Conservation (phyloP, 805 yeast genomes). For the Suhomyces tanzawaensis region DNA sequence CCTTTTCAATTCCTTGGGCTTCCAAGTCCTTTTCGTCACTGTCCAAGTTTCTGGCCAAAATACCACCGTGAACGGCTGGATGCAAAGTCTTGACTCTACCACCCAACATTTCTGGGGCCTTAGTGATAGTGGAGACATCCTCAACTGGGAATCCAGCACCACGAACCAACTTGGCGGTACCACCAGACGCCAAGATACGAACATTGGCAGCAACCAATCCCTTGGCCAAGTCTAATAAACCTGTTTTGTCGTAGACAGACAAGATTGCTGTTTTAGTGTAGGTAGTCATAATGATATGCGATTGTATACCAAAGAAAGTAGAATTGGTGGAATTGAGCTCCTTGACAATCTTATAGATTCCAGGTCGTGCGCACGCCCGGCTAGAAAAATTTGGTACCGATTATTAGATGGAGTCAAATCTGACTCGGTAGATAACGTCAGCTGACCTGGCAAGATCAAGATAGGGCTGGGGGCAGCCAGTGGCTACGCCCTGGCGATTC, state of each 20-base stretch:
- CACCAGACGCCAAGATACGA: constrained; percentile 94
- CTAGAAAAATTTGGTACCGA: constrained; percentile 1
- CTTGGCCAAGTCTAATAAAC: constrained; percentile 91
- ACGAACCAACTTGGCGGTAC: constrained; percentile 90
- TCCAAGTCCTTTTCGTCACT: constrained; percentile 85
- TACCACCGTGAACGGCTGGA: constrained; percentile 98
- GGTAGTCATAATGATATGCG: constrained; percentile 20
- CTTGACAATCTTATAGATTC: background rate
- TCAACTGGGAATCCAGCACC: constrained; percentile 98
- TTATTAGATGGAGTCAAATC: constrained; percentile 3
- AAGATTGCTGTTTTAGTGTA: constrained; percentile 85
- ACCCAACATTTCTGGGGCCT: constrained; percentile 98
- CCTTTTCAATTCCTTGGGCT: constrained; percentile 90
- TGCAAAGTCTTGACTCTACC: constrained; percentile 98
- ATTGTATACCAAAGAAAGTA: background rate
- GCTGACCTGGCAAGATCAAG: no score
- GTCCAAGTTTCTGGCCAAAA: constrained; percentile 89
- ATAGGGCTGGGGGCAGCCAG: no score
- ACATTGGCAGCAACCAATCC: constrained; percentile 88
- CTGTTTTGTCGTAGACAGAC: constrained; percentile 97
- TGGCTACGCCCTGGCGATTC: no score
- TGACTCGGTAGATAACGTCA: constrained; percentile 6
- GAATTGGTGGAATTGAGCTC: background rate
- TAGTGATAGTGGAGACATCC: constrained; percentile 91
- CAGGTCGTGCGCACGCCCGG: constrained; percentile 1